Evolutionary conservation across 441 rosid genomes (phyloP), one percentile per base, ranked within the genome.

Genomic region (Adansonia grandidieri): DNA sequence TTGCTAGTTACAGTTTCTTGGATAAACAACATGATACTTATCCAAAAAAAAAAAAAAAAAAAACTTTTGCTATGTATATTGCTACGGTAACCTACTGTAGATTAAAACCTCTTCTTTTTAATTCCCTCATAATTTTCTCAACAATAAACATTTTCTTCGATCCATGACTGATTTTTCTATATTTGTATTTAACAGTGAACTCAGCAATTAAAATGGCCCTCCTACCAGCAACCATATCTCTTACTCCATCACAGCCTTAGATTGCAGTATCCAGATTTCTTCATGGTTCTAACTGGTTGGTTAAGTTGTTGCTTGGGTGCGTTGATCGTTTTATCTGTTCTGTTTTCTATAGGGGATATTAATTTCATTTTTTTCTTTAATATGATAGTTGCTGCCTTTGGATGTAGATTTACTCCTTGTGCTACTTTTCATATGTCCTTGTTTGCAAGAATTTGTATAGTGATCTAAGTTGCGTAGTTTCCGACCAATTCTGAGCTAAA

Each of bases 171-270:
- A 60, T 40, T 58, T 56, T 57, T 17, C 8, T 53, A 1, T 69
- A 37, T 64, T 24, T 67, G 67, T 32, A 62, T 51, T 37, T 58
- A n/a, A 48, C 37, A 73, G 69, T 57, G 75, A 71, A 57, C 76
- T 76, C 89, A 92, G 99, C 81, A 91, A 93, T 96, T 47, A 98
- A 97, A 44, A 86, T 80, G 81, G 96, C 92, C 68, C 88, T 96
- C 78, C 91, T 96, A 74, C 97, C 99, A 17, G 17, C 79, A 45
- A 14, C 88, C 7, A 80, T 97, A 71, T 91, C 98, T 70, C 98
- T 98, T n/a, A 56, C 92, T 28, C 98, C 98, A 76, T 89, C 94
- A 8, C 91, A 81, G 87, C 92, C 99, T 15, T 92, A 85, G 87
- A 82, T 71, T 74, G 32, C 71, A 32, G 37, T 32, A 32, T 32